Conservation (phyloP, 495 filamentous ascomycete species). For the Trichocladium uniseriatum region DNA sequence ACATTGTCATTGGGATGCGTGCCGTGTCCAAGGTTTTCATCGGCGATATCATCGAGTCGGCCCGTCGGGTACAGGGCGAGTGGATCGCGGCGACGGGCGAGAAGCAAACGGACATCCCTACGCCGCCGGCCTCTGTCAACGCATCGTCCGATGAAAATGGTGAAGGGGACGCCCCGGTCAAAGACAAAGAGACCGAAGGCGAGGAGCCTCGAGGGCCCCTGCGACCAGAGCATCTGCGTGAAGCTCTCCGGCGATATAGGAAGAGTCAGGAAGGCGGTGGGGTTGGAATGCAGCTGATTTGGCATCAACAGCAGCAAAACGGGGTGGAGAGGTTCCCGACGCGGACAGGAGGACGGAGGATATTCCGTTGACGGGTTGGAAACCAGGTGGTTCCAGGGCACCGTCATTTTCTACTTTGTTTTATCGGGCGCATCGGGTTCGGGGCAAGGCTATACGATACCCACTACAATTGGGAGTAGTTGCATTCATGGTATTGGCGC, state of each 20-base stretch:
- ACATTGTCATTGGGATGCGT: slow-evolving; percentile 69
- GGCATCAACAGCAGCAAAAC: slow-evolving; percentile 50
- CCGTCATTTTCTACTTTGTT: background rate
- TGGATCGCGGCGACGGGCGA: slow-evolving; percentile 53
- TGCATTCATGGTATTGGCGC: background rate
- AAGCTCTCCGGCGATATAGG: slow-evolving; percentile 67
- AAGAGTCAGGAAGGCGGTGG: slow-evolving; percentile 60
- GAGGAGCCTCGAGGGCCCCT: slow-evolving; percentile 51
- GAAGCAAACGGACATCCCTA: slow-evolving; percentile 37
- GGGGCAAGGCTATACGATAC: background rate
- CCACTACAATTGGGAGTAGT: background rate
- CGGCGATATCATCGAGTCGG: slow-evolving; percentile 73
- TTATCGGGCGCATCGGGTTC: background rate
- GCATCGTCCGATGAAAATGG: slow-evolving; percentile 3
- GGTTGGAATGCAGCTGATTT: slow-evolving; percentile 61
- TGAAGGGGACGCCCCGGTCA: background rate
- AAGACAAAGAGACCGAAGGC: slow-evolving; percentile 18
- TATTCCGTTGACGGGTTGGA: slow-evolving; percentile 54
- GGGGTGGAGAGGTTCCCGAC: slow-evolving; percentile 53
- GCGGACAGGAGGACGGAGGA: slow-evolving; percentile 51
- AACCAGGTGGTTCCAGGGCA: background rate
- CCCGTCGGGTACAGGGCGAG: slow-evolving; percentile 68
- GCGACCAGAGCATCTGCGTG: slow-evolving; percentile 71
- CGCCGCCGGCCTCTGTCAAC: slow-evolving; percentile 18
- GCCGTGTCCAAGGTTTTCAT: slow-evolving; percentile 77